Base-by-base conservation (phyloP, 2,329 filamentous ascomycete genomes). In the Neofusicoccum laricinum region DNA sequence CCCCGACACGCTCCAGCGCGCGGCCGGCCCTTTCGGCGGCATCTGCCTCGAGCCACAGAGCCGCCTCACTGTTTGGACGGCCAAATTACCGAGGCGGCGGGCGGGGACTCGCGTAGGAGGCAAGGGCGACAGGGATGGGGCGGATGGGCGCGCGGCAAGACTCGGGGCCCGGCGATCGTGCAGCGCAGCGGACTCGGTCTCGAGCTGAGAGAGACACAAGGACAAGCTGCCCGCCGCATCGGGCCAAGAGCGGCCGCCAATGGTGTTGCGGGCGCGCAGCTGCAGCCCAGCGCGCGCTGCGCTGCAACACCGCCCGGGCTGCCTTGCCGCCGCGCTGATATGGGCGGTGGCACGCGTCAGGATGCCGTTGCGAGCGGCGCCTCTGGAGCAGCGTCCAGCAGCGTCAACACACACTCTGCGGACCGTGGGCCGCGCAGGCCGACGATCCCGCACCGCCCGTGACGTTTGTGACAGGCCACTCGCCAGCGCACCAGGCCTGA, bases 391-490 rank as follows among this genome's bases (percentile, higher is more conserved):
- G 14, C 14, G 40, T 3, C 40, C 15, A 17, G 40, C 40, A 43
- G 40, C 40, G 40, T n/a, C 40, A 43, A 12, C 15, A 17, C 40
- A 14, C 4, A 10, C n/a, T n/a, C n/a, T n/a, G n/a, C 40, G n/a
- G 40, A 17, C 15, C 12, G 14, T 43, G 40, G 11, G 40, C 40
- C 40, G 12, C 40, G 40, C 15, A 17, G 46, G 25, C 46, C 55
- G 41, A 14, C 41, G 55, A 59, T 59, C 55, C 55, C 41, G 55
- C 41, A n/a, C 15, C 17, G 19, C 17, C 3, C 15, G 55, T 59
- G 55, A 59, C 55, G 55, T 59, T 45, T 45, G 53, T 45, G 55
- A 59, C 55, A 59, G 41, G 41, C 55, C 55, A 59, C 55, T 59
- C 40, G 30, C 40, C 41, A 46, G 55, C 41, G n/a, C 41, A 36